A percentile compares a stretch with the other conserved stretches of the same genome.
Conservation (phyloP, 768 basidiomycete genomes). For the Harrya chromipes region DNA sequence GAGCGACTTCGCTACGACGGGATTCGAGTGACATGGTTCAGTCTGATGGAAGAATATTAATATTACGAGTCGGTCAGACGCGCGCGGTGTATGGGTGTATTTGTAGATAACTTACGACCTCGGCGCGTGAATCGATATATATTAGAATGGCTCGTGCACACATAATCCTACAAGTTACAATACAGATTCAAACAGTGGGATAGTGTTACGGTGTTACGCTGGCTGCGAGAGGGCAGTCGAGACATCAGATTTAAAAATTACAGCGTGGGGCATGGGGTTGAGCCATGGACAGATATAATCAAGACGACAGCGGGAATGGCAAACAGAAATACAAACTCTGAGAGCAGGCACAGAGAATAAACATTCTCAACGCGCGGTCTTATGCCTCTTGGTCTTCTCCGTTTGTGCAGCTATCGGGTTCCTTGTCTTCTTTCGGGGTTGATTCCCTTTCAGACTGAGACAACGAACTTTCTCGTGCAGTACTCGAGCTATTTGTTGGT, state of each 20-base stretch:
- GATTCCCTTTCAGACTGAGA: slow-evolving; percentile 27
- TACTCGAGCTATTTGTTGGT: slow-evolving; percentile 67
- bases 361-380: slow-evolving; percentile 1
- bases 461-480: slow-evolving; percentile 58
- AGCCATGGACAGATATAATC: slow-evolving; percentile 23
- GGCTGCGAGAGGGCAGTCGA: slow-evolving; percentile 18
- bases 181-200: slow-evolving; percentile 26
- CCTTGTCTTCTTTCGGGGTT: slow-evolving; percentile 17
- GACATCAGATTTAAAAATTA: slow-evolving; percentile 11
- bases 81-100: slow-evolving; percentile 3
- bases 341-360: slow-evolving; percentile 3
- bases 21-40: slow-evolving; percentile 22
- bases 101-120: too few relatives aligned
- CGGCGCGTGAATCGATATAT: slow-evolving; percentile 4
- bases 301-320: slow-evolving; percentile 20
- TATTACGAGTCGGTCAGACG: background rate
- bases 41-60: background rate
- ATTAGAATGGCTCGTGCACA: slow-evolving; percentile 21
- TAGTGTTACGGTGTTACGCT: slow-evolving; percentile 21
- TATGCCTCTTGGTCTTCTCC: slow-evolving; percentile 16
- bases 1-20: slow-evolving; percentile 21
- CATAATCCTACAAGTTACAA: slow-evolving; percentile 29
- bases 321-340: slow-evolving; percentile 10
- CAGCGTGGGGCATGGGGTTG: slow-evolving; percentile 13
- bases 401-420: slow-evolving; percentile 5